Evolutionary conservation across 106 monocot genomes (phyloP), one percentile per base, ranked within the genome.

Genomic region (Vanilla planifolia): DNA sequence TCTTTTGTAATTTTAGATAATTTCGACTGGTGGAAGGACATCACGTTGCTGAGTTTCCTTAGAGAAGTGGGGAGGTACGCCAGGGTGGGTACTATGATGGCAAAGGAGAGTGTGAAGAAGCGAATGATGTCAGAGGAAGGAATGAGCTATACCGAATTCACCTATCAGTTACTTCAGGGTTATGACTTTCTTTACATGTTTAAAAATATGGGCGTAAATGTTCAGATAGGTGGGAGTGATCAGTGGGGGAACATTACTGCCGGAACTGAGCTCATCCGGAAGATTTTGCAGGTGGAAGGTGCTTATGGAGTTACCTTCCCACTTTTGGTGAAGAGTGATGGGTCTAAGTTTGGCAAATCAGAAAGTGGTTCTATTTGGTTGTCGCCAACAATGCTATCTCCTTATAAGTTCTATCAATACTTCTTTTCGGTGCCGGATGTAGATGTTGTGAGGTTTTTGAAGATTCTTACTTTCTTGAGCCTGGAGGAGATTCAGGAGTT

Each of bases 221-320:
- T 96, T 48, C 90, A 96, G 74, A 87, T 96, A 28, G 90, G 95
- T 51, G 95, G 95, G 1, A 91, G 90, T 47, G 96, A 96, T 67
- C 96, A 96, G 60, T 96, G 90, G 90, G 95, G 89, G 13, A 96
- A 96, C 44, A 91, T 96, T 23, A 91, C 87, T 5, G 90, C 96
- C 0, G 96, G 96, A 8, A 91, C 96, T 0, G 96, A 96, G 25
- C 61, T 96, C 39, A 87, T 96, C 46, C 69, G 96, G 20, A 96
- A 87, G 67, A 79, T 90, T 29, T 69, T 89, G 64, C 89, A 90
- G 71, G 63, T 67, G 6, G 90, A 87, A 51, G 96, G 87, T 39
- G 96, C 90, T 46, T 79, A 82, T 47, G 90, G 96, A 6, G n/a
- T 91, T 72, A 91, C 90, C 20, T 96, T 96, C 62, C 90, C 95